Evolutionary conservation across 495 filamentous ascomycete species (phyloP).

Genomic region (Talaromyces proteolyticus): DNA sequence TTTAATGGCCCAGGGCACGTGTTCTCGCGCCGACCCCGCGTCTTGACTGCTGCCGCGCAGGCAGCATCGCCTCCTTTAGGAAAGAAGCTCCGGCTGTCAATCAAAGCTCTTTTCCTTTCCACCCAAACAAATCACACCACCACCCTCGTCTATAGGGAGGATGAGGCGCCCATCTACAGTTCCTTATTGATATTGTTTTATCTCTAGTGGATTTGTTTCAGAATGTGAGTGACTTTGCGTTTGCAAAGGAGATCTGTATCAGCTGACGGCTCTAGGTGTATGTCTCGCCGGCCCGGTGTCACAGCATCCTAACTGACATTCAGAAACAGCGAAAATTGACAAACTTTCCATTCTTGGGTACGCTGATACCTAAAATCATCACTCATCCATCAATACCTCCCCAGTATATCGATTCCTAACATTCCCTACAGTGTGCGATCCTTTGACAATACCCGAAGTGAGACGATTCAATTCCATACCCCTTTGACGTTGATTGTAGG

Average conservation of each 20-base stretch:
- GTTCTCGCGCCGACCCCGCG: conserved; percentile 8
- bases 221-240: conserved; percentile 16
- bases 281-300: not conserved
- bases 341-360: conserved; percentile 80
- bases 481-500: conserved; percentile 95
- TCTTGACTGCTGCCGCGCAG: not conserved
- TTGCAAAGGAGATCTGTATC: conserved; percentile 7
- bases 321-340: conserved; percentile 63
- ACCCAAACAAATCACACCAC: not conserved
- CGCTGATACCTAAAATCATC: too few species aligned
- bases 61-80: conserved; percentile 1
- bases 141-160: not conserved
- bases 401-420: not conserved
- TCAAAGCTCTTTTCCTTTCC: not conserved
- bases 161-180: not conserved
- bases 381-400: not conserved
- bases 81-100: not conserved
- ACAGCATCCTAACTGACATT: conserved; percentile 9
- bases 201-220: conserved; percentile 1
- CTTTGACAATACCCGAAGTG: conserved; percentile 69
- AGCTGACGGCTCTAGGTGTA: conserved; percentile 24
- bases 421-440: conserved; percentile 66
- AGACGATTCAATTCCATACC: conserved; percentile 84
- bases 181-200: not conserved
- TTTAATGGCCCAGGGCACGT: not conserved